Percentiles rank a stretch among this genome's conserved stretches.
Conservation (phyloP, 2,329 filamentous ascomycete genomes). For the Mycocentrospora acerina region DNA sequence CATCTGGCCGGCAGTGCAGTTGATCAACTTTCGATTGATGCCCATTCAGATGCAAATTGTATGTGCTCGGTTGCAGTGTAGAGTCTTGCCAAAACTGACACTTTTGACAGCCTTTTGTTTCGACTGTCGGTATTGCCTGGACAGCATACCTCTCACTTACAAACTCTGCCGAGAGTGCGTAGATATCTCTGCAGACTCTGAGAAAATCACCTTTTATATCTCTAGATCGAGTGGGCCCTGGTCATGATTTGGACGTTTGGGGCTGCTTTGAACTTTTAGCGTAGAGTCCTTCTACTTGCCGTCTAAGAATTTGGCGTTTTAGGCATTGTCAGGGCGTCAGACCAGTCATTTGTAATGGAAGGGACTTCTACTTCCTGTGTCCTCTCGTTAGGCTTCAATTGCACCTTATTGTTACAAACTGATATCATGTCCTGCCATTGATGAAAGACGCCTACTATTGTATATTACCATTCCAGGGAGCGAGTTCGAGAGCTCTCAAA, state of each 20-base stretch:
- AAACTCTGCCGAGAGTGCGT: conserved; percentile 77
- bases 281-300: conserved; percentile 25
- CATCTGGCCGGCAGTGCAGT: conserved; percentile 93
- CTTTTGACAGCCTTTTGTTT: conserved; percentile 78
- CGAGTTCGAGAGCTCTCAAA: too few relatives aligned
- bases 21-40: conserved; percentile 94
- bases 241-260: conserved; percentile 14
- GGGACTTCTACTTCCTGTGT: conserved; percentile 6
- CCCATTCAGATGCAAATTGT: conserved; percentile 96
- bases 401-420: conserved; percentile 3
- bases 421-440: too few relatives aligned
- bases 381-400: conserved; percentile 12
- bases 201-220: conserved; percentile 20
- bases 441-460: too few relatives aligned
- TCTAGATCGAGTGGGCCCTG: conserved; percentile 10
- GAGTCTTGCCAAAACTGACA: conserved; percentile 9
- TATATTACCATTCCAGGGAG: too few relatives aligned
- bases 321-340: conserved; percentile 21
- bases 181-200: conserved; percentile 10
- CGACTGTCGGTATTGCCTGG: conserved; percentile 94
- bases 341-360: conserved; percentile 9
- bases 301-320: conserved; percentile 16
- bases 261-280: conserved; percentile 19
- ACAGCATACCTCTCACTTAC: conserved; percentile 93
- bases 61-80: conserved; percentile 46